Evolutionary conservation across 495 filamentous ascomycete genomes (phyloP), one percentile per base, ranked within the genome.

Genomic region (Pseudevernia furfuracea): DNA sequence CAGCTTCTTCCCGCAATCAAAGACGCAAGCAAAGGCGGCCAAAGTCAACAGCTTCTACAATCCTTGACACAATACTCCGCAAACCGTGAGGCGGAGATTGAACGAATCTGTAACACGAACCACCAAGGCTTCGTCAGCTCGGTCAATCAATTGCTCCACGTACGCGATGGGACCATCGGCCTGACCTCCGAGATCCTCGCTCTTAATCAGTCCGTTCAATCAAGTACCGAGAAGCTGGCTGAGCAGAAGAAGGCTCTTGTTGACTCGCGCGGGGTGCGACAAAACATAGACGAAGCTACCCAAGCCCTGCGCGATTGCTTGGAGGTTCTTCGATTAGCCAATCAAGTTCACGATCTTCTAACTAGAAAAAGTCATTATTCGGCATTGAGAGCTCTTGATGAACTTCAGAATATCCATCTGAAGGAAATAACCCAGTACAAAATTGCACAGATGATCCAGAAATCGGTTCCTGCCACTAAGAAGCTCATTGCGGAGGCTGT

Each of bases 91-190:
- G 74, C 81, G 3, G 91, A 97, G 68, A 97, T 99, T 63, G 95
- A 99, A 76, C 83, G 85, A 17, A 94, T 99, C 66, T 96, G 94
- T 73, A 89, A 93, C 71, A 90, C 86, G 39, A 96, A 97, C 70
- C 94, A 97, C 72, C 93, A 97, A 71, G 94, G 96, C 64, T 99
- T 99, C 71, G 87, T 97, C 39, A 84, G 79, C 30, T 96, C 93
- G 10, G 90, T 97, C 67, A 94, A 93, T 70, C 90, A 96, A 68
- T 84, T 99, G 25, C 89, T 96, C 62, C 85, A 87, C 46, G 91
- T 96, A 25, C 86, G 92, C 58, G 88, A 96, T 74, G 92, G 91
- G 17, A 96, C 92, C 0, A 89, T 92, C 9, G 80, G 83, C 58
- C 75, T 99, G 62, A 97, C 92, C 0, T 82, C 87, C n/a, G 91